Percentiles rank a stretch among this genome's conserved stretches.
Conservation (phyloP, 169 alveolate species). For the Perkinsus olseni region DNA sequence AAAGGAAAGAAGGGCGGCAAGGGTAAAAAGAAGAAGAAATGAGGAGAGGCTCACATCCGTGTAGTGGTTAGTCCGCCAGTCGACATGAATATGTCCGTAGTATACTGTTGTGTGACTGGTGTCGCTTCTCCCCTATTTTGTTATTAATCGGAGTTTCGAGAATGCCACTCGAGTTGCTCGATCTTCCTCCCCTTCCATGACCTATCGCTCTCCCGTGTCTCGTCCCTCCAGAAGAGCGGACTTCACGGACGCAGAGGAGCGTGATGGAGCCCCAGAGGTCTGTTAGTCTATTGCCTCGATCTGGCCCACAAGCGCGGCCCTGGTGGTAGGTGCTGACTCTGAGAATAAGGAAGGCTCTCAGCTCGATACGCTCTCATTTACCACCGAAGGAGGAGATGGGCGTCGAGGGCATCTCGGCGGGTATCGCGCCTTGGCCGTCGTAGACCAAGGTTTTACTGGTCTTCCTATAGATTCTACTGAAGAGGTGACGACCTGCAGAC, state of each 20-base stretch:
- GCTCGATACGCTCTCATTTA: neutral
- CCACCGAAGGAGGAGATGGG: neutral
- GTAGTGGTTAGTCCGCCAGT: too few relatives aligned
- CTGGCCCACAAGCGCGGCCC: neutral
- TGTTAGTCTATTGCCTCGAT: too few relatives aligned
- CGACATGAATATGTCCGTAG: neutral
- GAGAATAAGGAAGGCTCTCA: neutral
- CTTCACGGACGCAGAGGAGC: too few relatives aligned
- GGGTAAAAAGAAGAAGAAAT: slow-evolving; percentile 3
- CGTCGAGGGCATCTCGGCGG: too few relatives aligned
- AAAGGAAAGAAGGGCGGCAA: slow-evolving; percentile 7
- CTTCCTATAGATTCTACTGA: neutral
- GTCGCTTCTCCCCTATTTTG: neutral
- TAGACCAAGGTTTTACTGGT: too few relatives aligned
- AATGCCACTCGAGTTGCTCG: neutral
- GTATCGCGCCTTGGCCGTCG: too few relatives aligned
- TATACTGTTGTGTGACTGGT: neutral
- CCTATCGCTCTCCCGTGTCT: neutral
- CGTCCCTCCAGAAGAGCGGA: neutral
- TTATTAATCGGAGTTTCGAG: neutral
- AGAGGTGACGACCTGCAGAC: neutral
- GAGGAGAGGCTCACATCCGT: neutral
- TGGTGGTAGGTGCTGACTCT: neutral
- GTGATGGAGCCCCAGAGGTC: too few relatives aligned
- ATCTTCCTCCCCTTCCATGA: neutral